Evolutionary conservation across 176 grass and related monocot genomes (phyloP), one percentile per base, ranked within the genome.

Genomic region (Elaeis guineensis): DNA sequence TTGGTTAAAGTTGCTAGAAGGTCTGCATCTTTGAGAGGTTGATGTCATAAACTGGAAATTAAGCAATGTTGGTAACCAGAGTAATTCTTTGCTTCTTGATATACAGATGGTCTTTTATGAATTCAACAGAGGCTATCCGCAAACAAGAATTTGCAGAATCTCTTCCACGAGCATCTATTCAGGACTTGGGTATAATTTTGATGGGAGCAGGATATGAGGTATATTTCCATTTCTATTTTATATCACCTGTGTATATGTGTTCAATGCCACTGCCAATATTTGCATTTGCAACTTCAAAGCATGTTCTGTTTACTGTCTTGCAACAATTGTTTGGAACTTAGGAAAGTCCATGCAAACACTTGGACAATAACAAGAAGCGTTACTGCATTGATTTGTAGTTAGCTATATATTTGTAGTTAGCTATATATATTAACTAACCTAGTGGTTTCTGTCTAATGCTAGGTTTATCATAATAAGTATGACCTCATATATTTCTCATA

Each of bases 131-230:
- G 24, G 66, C 76, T 56, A 88, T 97, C 11, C 51, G 73, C 59
- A 97, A 89, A 62, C 87, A 88, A 56, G 84, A 88, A 52, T 97
- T 97, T 65, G 58, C 81, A 0, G 84, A 97, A 8, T 91, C 93
- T 20, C 81, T 91, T 70, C 81, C 93, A 23, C 51, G 56, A 25
- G 93, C 93, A 61, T 91, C 93, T 6, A 80, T 97, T 63, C 72
- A 91, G 72, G 93, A 97, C 72, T 70, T 97, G 49, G 81, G 83
- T 2, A 77, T 84, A 52, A 83, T 91, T 44, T 81, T 97, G 85
- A 97, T 91, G 87, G 93, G 93, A 23, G 70, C 75, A 21, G 87
- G 93, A 70, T 97, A 97, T 78, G 92, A 97, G 92, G 91, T 96
- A 66, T 49, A 52, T 12, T 4, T 26, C 14, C 6, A 12, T 39